These are phyloP conservation scores for Begonia masoniana DNA, from an alignment of 306 rosid genomes.

Conservation along the genomic window DNA sequence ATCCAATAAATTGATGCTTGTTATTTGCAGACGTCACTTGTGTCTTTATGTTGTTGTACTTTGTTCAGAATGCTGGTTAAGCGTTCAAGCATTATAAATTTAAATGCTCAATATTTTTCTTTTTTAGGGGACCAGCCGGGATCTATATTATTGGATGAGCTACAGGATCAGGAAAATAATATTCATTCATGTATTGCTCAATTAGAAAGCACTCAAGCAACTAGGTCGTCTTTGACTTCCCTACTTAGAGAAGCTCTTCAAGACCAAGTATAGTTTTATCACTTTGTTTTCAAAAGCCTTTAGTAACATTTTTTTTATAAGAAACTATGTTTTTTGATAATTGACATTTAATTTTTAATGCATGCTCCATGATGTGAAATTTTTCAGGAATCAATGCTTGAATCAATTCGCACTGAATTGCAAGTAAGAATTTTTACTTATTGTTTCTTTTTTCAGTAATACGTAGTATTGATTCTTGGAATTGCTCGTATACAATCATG, in stretches of 20 bases:
- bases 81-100: too few species aligned
- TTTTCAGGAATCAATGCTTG: slow-evolving; percentile 73
- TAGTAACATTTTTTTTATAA: background rate
- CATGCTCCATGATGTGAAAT: background rate
- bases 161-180: slow-evolving; percentile 54
- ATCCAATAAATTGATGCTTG: too few species aligned
- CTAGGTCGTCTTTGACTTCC: slow-evolving; percentile 52
- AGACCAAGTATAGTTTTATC: slow-evolving; percentile 47
- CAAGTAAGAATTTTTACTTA: slow-evolving; percentile 36
- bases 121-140: slow-evolving; percentile 50
- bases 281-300: background rate
- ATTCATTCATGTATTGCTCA: slow-evolving; percentile 44
- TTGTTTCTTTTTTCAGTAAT: background rate
- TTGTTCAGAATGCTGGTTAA: too few species aligned
- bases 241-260: slow-evolving; percentile 72
- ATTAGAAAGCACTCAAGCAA: slow-evolving; percentile 50
- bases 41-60: too few species aligned
- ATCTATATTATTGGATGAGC: slow-evolving; percentile 43
- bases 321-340: background rate
- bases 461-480: too few species aligned
- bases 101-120: background rate
- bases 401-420: slow-evolving; percentile 45
- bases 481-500: too few species aligned
- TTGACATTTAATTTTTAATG: background rate
- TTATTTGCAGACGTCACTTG: too few species aligned